Evolutionary conservation across 495 filamentous ascomycete genomes (phyloP).

Genomic region (Penicillium ucsense): DNA sequence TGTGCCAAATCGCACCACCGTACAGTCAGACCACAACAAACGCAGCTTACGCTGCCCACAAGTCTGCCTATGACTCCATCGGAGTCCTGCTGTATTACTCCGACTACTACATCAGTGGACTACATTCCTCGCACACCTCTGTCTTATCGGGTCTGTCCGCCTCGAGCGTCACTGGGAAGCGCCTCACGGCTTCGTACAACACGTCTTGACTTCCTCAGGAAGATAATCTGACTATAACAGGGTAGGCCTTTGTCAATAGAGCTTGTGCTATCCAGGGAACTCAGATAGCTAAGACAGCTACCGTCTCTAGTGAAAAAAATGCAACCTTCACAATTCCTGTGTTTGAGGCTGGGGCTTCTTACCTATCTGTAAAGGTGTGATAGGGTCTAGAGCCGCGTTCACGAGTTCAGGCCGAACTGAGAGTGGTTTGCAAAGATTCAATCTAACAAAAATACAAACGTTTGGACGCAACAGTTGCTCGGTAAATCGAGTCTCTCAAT

Average conservation of each 20-base stretch:
- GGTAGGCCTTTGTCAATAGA: conserved; percentile 43
- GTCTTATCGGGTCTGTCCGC: conserved; percentile 33
- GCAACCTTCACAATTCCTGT: conserved; percentile 40
- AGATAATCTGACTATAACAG: conserved; percentile 37
- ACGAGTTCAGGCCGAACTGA: neutral
- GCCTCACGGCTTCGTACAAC: conserved; percentile 43
- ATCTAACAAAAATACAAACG: neutral
- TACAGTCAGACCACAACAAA: conserved; percentile 40
- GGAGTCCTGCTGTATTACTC: conserved; percentile 46
- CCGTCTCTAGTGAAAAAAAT: conserved; percentile 28
- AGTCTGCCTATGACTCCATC: conserved; percentile 24
- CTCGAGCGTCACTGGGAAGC: conserved; percentile 35
- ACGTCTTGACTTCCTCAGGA: conserved; percentile 40
- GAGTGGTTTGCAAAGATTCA: neutral
- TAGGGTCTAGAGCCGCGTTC: neutral
- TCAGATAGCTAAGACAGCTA: conserved; percentile 30
- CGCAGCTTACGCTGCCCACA: conserved; percentile 45
- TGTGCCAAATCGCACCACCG: conserved; percentile 34
- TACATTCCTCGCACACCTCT: conserved; percentile 34
- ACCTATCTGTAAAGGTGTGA: conserved; percentile 32
- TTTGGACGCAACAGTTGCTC: neutral
- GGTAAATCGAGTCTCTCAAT: neutral
- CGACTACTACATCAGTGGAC: conserved; percentile 44
- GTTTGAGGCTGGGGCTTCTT: conserved; percentile 40
- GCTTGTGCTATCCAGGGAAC: conserved; percentile 39